Evolutionary conservation across 2,329 filamentous ascomycete genomes (phyloP), one percentile per base, ranked within the genome.

Genomic region (Arthrobotrys sphaeroides): DNA sequence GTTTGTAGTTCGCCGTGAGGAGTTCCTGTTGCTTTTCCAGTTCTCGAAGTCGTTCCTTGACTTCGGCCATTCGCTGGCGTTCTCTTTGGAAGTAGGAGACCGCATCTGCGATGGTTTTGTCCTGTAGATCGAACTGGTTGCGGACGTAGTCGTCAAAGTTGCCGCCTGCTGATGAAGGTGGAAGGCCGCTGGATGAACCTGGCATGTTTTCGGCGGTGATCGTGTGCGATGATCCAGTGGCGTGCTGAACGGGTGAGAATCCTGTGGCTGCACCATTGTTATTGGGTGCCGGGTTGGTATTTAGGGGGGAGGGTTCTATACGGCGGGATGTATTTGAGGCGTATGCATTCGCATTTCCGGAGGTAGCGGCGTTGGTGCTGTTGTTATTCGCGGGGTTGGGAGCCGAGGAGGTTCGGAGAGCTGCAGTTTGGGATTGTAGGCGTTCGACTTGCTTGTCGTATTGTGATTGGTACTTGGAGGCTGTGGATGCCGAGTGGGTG

Each of bases 111-210:
- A 74, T 74, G 20, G 62, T 74, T 16, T 51, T 59, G 55, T 74
- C 70, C 36, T 68, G 70, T 7, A 68, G 70, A 16, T 74, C 70
- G 70, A 74, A 74, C 57, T 74, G 70, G 31, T 45, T 67, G 45
- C 70, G 70, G 55, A 74, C 70, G 28, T 74, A 74, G 51, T 74
- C 70, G 47, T 74, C 70, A 47, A 74, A 74, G 40, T 74, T 74
- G n/a, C 53, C 65, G n/a, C 31, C 16, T 9, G 28, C 16, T 24
- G 24, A 22, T 6, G 33, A 22, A 13, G 66, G 66, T 22, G 49
- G 42, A 13, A 42, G 22, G 7, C 18, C 40, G 28, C 24, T 10
- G 9, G 26, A 38, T 0, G 40, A 42, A 5, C 43, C 12, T 18
- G 31, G 43, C 31, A 38, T 43, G 28, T 40, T 74, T 10, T 74